phyloP scores from a whole-genome alignment of 75 land plant genomes.

The Pseudotsuga menziesii region DNA sequence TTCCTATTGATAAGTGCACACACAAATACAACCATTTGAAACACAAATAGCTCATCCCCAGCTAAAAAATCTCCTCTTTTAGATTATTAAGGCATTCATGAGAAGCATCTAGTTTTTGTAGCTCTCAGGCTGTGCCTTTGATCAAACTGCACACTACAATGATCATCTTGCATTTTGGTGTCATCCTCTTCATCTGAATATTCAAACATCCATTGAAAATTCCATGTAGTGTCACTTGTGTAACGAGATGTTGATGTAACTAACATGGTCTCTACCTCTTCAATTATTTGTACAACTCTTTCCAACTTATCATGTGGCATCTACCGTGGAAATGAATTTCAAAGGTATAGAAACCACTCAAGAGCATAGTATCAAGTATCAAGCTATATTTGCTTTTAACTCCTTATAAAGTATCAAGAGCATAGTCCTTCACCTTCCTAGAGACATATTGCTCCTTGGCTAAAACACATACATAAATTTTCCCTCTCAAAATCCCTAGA shows the following conservation, averaged over 20 bases:
- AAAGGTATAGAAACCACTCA: constrained; percentile 37
- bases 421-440: constrained; percentile 40
- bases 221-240: too few relatives aligned
- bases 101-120: constrained; percentile 18
- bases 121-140: not conserved
- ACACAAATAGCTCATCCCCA: constrained; percentile 29
- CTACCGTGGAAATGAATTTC: constrained; percentile 50
- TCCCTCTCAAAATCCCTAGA: constrained; percentile 33
- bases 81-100: constrained; percentile 14
- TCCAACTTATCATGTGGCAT: too few relatives aligned
- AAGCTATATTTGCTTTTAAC: constrained; percentile 22
- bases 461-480: constrained; percentile 31
- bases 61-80: constrained; percentile 29
- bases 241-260: too few relatives aligned
- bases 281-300: too few relatives aligned
- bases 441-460: constrained; percentile 48
- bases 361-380: too few relatives aligned
- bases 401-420: constrained; percentile 29
- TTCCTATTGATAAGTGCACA: constrained; percentile 27
- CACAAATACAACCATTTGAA: constrained; percentile 37
- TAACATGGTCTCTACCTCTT: too few relatives aligned
- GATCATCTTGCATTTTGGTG: too few relatives aligned
- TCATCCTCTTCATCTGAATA: too few relatives aligned
- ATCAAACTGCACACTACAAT: too few relatives aligned
- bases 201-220: too few relatives aligned